Conservation (phyloP, 1,139 yeast genomes). For the Kurtzmaniella quercitrusa region DNA sequence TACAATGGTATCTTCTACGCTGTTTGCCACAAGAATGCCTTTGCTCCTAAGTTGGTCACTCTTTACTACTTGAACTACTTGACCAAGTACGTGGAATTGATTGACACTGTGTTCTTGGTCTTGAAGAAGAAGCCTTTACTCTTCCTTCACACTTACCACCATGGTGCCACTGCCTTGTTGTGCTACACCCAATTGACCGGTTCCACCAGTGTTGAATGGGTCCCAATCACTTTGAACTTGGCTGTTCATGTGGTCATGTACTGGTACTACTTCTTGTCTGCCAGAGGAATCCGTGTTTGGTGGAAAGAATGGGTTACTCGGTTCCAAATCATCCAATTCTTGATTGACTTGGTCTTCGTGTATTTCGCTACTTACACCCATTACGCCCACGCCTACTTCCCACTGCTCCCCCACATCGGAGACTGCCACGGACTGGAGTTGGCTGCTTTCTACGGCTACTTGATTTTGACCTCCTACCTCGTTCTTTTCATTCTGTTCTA, state of each 20-base stretch:
- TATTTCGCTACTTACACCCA: slow-evolving; percentile 89
- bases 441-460: slow-evolving; percentile 90
- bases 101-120: slow-evolving; percentile 90
- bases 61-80: slow-evolving; percentile 78
- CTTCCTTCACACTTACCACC: slow-evolving; percentile 94
- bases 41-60: slow-evolving; percentile 81
- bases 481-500: slow-evolving; percentile 90
- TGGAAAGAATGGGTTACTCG: slow-evolving; percentile 99
- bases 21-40: slow-evolving; percentile 74
- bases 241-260: slow-evolving; percentile 97
- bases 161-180: slow-evolving; percentile 94
- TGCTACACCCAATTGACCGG: slow-evolving; percentile 95
- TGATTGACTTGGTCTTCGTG: slow-evolving; percentile 83
- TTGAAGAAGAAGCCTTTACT: slow-evolving; percentile 86
- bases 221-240: slow-evolving; percentile 82
- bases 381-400: slow-evolving; percentile 58
- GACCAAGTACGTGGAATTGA: slow-evolving; percentile 75
- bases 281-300: slow-evolving; percentile 96
- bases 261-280: slow-evolving; percentile 93
- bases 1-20: slow-evolving; percentile 80
- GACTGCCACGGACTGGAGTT: slow-evolving; percentile 89
- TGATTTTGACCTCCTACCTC: slow-evolving; percentile 84
- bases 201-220: slow-evolving; percentile 90
- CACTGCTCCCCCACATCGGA: slow-evolving; percentile 72
- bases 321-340: slow-evolving; percentile 90